phyloP scores from a whole-genome alignment of 106 monocot genomes.

The Apostasia shenzhenica region DNA sequence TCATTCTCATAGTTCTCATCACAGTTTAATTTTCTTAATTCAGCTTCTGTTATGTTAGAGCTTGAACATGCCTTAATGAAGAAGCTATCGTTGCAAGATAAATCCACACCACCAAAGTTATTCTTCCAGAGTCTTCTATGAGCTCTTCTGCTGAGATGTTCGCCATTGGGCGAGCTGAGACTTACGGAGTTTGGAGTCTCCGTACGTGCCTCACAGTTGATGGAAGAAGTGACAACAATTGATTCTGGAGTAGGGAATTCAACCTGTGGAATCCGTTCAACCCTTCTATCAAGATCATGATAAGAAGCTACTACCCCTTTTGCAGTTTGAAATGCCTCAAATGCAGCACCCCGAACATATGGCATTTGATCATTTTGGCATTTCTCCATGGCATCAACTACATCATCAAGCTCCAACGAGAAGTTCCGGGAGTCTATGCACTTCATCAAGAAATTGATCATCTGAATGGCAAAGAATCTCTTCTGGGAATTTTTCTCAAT shows the following conservation, averaged over 20 bases:
- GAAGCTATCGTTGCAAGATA: conserved; percentile 80
- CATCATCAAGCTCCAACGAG: conserved; percentile 43
- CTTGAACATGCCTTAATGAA: conserved; percentile 23
- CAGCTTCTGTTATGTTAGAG: conserved; percentile 3
- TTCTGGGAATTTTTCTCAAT: conserved; percentile 71
- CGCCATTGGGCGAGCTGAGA: conserved; percentile 32
- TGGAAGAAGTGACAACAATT: conserved; percentile 56
- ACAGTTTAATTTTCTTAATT: conserved; percentile 3
- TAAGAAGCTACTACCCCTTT: conserved; percentile 20
- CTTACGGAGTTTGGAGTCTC: conserved; percentile 50
- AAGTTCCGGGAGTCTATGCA: conserved; percentile 76
- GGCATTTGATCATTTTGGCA: conserved; percentile 69
- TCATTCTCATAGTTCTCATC: conserved; percentile 3
- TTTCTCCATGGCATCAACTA: conserved; percentile 66
- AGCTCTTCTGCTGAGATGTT: conserved; percentile 19
- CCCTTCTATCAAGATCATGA: conserved; percentile 23
- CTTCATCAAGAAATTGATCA: conserved; percentile 93
- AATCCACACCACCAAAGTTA: conserved; percentile 42
- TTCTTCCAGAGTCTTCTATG: conserved; percentile 64
- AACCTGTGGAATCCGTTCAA: conserved; percentile 22
- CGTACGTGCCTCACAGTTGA: conserved; percentile 21
- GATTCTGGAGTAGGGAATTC: conserved; percentile 73
- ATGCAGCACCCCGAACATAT: conserved; percentile 79
- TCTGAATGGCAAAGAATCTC: conserved; percentile 80
- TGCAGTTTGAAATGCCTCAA: conserved; percentile 75